These are phyloP conservation scores for Curvularia lunata DNA, from an alignment of 2,329 filamentous ascomycete genomes.

Conservation along the genomic window DNA sequence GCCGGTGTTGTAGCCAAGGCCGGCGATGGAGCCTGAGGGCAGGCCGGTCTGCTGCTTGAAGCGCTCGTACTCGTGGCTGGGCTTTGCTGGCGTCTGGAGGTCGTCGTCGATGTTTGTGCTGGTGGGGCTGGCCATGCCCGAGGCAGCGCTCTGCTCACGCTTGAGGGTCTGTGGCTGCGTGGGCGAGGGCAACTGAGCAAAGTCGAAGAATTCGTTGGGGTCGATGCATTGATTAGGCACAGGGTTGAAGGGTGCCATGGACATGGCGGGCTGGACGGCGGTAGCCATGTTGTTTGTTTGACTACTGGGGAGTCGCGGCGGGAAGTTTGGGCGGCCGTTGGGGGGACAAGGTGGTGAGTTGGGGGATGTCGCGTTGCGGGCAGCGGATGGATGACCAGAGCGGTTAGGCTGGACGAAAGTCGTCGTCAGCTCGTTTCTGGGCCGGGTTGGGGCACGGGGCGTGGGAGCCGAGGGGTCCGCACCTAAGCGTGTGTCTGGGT, in stretches of 20 bases:
- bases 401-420: slow-evolving; percentile 44
- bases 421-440: slow-evolving; percentile 47
- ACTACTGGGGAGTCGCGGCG: slow-evolving; percentile 18
- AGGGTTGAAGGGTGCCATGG: slow-evolving; percentile 45
- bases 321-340: slow-evolving; percentile 29
- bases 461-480: slow-evolving; percentile 33
- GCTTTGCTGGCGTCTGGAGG: slow-evolving; percentile 71
- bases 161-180: slow-evolving; percentile 60
- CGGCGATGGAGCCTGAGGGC: slow-evolving; percentile 81
- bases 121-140: slow-evolving; percentile 63
- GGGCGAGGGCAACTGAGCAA: slow-evolving; percentile 66
- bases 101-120: slow-evolving; percentile 57
- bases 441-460: slow-evolving; percentile 36
- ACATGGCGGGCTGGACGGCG: slow-evolving; percentile 45
- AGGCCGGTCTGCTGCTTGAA: slow-evolving; percentile 96
- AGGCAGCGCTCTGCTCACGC: slow-evolving; percentile 60
- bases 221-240: slow-evolving; percentile 48
- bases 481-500: slow-evolving; percentile 2
- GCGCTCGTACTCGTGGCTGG: slow-evolving; percentile 92
- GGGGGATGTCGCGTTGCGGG: slow-evolving; percentile 31
- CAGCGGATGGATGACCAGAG: slow-evolving; percentile 26
- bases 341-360: slow-evolving; percentile 36
- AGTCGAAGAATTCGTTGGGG: slow-evolving; percentile 57
- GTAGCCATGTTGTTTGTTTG: slow-evolving; percentile 41
- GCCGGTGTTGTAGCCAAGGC: slow-evolving; percentile 61